Conservation (phyloP, 2,329 filamentous ascomycete genomes). For the Pseudogymnoascus sp. region DNA sequence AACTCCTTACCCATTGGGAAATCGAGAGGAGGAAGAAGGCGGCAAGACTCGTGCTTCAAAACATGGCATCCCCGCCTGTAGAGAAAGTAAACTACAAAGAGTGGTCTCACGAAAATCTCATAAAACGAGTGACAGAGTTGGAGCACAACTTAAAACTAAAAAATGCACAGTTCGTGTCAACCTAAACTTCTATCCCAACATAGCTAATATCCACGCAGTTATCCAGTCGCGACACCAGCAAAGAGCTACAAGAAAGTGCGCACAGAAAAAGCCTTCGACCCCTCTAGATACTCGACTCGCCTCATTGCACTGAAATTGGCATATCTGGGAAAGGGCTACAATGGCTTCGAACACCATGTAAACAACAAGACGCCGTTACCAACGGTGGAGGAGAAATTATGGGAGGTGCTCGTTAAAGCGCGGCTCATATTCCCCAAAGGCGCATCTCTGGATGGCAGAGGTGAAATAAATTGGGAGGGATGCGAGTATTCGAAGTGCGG, state of each 20-base stretch:
- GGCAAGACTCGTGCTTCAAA: constrained; percentile 15
- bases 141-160: constrained; percentile 57
- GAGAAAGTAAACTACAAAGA: constrained; percentile 43
- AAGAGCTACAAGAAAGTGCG: constrained; percentile 25
- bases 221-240: constrained; percentile 3
- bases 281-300: constrained; percentile 72
- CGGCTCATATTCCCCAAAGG: constrained; percentile 66
- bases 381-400: constrained; percentile 87
- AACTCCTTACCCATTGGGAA: constrained; percentile 3
- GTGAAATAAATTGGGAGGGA: constrained; percentile 67
- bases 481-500: constrained; percentile 95
- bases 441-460: constrained; percentile 17
- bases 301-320: constrained; percentile 88
- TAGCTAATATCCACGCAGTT: constrained; percentile 17
- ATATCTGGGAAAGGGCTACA: constrained; percentile 85
- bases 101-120: constrained; percentile 63
- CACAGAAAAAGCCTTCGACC: constrained; percentile 48
- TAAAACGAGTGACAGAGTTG: constrained; percentile 59
- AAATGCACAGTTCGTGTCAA: constrained; percentile 27
- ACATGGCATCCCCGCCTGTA: constrained; percentile 6
- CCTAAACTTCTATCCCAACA: constrained; percentile 14
- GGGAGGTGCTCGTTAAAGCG: constrained; percentile 79
- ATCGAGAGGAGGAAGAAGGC: constrained; percentile 8
- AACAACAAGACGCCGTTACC: constrained; percentile 61
- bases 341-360: constrained; percentile 82